Evolutionary conservation across 225 moss, liverwort and hornwort genomes (phyloP), one percentile per base, ranked within the genome.

Genomic region (Ulota crispa): DNA sequence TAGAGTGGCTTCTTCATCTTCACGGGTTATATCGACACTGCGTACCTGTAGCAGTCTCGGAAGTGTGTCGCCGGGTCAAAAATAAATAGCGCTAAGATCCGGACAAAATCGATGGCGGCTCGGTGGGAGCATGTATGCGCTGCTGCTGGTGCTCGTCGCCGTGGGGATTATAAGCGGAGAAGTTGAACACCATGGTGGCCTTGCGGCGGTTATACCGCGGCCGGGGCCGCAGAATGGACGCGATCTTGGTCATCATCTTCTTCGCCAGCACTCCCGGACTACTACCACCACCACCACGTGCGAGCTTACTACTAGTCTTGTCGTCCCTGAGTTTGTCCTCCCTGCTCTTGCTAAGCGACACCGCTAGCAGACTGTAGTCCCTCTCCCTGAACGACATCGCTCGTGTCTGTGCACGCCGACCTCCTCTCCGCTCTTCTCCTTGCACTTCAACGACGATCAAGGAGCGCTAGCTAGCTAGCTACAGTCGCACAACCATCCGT

Each of bases 211-310:
- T 70, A 34, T 60, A 66, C 13, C 82, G 65, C 53, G 82, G 60
- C n/a, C 78, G 59, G 65, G 78, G 53, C 71, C 75, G n/a, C 47
- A 87, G 54, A 8, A 85, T 68, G 26, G 87, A 78, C 5, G 32
- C 47, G 1, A 87, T 65, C 82, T 87, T 87, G 69, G 78, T 84
- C 47, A 54, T 74, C 57, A 87, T 62, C 63, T 78, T 83, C 78
- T 74, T 87, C 2, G 81, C 87, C 8, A 84, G 7, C 24, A 4
- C 18, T 18, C 50, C 18, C 6, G 50, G 50, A 16, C 50, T 50
- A 34, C 13, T 45, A 45, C 45, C 9, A 9, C 11, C 12, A 10
- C 47, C 16, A 47, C 15, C 16, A 12, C 47, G n/a, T n/a, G n/a
- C n/a, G n/a, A n/a, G n/a, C n/a, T n/a, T 3, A 13, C 43, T 45